Evolutionary conservation across 2,329 filamentous ascomycete species (phyloP).

Genomic region (Pestalotiopsis sp.): DNA sequence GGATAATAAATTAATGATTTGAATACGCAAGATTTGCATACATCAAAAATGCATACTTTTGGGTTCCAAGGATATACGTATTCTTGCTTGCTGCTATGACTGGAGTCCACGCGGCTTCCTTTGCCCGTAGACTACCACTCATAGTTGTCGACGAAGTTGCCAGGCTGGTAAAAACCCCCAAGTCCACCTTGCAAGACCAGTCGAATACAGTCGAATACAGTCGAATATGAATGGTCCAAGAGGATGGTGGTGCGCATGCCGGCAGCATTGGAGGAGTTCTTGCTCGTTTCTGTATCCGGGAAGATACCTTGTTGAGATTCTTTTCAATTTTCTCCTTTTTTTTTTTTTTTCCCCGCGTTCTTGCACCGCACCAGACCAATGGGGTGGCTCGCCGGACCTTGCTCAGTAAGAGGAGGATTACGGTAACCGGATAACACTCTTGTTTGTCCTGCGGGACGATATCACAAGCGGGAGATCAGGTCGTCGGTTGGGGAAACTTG

Average conservation of each 20-base stretch:
- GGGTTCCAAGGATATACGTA: not conserved
- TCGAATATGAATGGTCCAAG: constrained; percentile 3
- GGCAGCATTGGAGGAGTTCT: constrained; percentile 29
- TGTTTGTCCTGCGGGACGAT: not conserved
- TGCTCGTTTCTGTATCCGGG: constrained; percentile 9
- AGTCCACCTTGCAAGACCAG: constrained; percentile 11
- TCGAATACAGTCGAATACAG: no score
- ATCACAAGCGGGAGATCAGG: not conserved
- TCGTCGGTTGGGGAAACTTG: not conserved
- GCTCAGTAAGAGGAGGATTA: not conserved
- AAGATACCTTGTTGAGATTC: not conserved
- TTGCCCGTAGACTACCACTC: no score
- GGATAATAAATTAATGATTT: not conserved
- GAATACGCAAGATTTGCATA: not conserved
- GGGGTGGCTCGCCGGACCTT: not conserved
- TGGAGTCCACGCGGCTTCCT: not conserved
- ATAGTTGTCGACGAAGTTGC: no score
- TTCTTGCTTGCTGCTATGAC: not conserved
- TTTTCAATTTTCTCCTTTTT: not conserved
- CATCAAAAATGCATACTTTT: not conserved
- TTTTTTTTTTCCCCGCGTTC: not conserved
- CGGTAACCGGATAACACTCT: not conserved
- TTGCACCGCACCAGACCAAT: not conserved
- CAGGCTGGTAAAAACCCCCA: not conserved
- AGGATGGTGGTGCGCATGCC: constrained; percentile 17